Percentiles rank a stretch among this genome's conserved stretches.
Evolutionary conservation across 305 asterid genomes (phyloP).

Genomic region (Solanum hybrid): DNA sequence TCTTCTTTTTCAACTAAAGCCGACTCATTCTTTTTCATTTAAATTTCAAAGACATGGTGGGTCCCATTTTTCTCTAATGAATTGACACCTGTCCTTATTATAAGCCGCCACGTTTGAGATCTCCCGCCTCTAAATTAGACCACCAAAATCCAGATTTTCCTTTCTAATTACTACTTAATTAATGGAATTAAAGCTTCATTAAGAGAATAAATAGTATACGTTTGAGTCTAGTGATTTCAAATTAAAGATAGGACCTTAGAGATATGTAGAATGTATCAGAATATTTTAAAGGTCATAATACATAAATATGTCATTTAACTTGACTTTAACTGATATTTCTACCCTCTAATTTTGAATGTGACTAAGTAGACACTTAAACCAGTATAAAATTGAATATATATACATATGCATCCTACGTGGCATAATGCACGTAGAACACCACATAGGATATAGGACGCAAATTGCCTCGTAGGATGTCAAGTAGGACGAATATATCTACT

Average conservation of each 20-base stretch:
- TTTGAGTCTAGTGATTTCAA: background rate
- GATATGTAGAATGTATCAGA: background rate
- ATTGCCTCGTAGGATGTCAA: background rate
- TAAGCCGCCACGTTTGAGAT: background rate
- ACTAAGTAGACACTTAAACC: fast-evolving
- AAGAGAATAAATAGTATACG: background rate
- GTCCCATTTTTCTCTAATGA: background rate
- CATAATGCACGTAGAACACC: too few species aligned
- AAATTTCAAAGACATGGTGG: background rate
- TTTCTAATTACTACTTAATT: background rate
- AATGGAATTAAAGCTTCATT: background rate
- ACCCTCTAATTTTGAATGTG: background rate
- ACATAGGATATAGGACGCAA: background rate
- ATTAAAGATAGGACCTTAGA: background rate
- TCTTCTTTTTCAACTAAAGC: background rate
- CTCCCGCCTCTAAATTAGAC: background rate
- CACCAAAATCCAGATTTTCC: background rate
- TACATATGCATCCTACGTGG: background rate
- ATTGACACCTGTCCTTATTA: background rate
- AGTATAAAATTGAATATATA: too few species aligned
- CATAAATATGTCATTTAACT: too few species aligned
- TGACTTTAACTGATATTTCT: too few species aligned
- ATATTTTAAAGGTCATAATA: background rate
- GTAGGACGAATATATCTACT: too few species aligned
- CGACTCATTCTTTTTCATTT: background rate